Base-by-base conservation (phyloP, 139 green algal species). In the Coelastrella sp. region DNA sequence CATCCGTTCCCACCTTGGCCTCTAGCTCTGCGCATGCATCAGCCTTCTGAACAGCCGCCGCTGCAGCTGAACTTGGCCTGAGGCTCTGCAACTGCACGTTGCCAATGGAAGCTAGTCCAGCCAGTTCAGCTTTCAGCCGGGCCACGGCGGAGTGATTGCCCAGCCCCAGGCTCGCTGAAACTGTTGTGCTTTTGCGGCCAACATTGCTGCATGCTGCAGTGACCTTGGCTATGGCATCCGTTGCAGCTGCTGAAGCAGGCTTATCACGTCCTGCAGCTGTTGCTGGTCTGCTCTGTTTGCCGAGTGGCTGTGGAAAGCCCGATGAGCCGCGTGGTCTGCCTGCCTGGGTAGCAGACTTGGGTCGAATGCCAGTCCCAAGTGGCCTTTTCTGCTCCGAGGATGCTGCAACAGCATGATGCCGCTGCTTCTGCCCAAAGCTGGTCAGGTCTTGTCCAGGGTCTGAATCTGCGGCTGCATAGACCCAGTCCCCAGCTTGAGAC, bases 81-180 rank as follows among this genome's bases (percentile, higher is more conserved):
- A 90, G 23, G 85, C 85, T 84, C 58, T 90, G 85, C 73, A 90
- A 58, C 73, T 90, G 85, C 13, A 90, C 74, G 17, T 90, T 90
- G 57, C 59, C 14, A 20, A 22, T 22, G 13, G 23, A 22, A 54
- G 85, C 59, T 3, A 90, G 73, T 32, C 60, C 47, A 19, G 73
- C 73, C n/a, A 90, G 58, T 73, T 90, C 73, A 14, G 32, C 73
- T 20, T 90, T 90, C 13, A 90, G 54, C 17, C 85, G 20, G 5
- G 85, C 58, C 22, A 90, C 0, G 7, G 85, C 8, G 16, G 85
- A 56, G 23, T 71, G 85, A 17, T 76, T 76, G 17, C n/a, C 68
- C 65, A 65, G 59, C 13, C 60, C 60, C 61, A 61, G 22, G n/a
- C 22, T 10, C 14, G n/a, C 80, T 75, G 58, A 20, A 59, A 2